Evolutionary conservation across 2,329 filamentous ascomycete species (phyloP), one percentile per base, ranked within the genome.

Genomic region (Zasmidium cellare): DNA sequence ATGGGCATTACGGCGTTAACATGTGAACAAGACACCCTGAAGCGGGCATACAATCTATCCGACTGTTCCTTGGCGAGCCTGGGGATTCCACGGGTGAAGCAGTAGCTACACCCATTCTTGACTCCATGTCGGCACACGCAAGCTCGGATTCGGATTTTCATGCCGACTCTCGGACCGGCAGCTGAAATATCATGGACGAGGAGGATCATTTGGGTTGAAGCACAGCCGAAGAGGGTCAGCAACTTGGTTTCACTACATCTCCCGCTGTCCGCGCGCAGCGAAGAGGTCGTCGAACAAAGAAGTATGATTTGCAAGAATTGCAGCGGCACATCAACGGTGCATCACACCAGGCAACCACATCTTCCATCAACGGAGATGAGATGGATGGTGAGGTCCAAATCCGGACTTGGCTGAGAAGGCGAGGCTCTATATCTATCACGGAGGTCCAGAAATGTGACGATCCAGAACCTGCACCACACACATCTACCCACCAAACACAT

Each of bases 401-500:
- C 16, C 35, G 7, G 16, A 9, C 35, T 5, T 41, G 35, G 35
- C 16, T 3, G 11, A 14, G n/a, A 41, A 14, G n/a, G n/a, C 35
- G 16, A 41, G 7, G 35, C 16, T 41, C 3, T 41, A 41, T 18
- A 41, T 41, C 11, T 41, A n/a, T n/a, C n/a, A n/a, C 35, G n/a
- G 16, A 41, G 3, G 35, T 41, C 35, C 12, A 41, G 6, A 41
- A 14, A 28, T 28, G 25, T 18, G 7, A 41, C 35, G 35, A 41
- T 41, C 7, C 7, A 51, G 49, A 23, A 18, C 18, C 48, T 38
- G 49, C 28, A 51, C 35, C 49, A 38, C 24, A 16, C 35, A 35
- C 49, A 53, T 19, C 55, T 38, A 47, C 48, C 46, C 55, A 35
- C 9, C 48, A 3, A 41, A 41, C 22, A 24, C 9, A 28, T n/a